Evolutionary conservation across 1,139 yeast species (phyloP), one percentile per base, ranked within the genome.

Genomic region (Scheffersomyces cryptocercus): DNA sequence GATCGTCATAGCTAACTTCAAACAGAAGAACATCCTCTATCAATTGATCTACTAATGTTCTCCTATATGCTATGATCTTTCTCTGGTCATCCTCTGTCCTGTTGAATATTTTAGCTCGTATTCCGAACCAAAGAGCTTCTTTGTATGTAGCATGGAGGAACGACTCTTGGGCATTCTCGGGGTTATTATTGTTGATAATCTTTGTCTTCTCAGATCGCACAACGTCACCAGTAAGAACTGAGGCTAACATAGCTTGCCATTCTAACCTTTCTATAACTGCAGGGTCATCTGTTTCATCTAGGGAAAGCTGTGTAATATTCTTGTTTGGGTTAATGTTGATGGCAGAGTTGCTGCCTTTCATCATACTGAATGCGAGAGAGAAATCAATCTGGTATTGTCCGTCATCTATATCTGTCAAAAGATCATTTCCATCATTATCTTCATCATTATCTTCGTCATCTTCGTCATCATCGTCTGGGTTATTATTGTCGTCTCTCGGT

Each of bases 141-240:
- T 84, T 83, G 55, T 79, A 84, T 3, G 85, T 76, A 1, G 82
- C 78, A 42, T 81, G 70, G 46, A 79, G 58, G 42, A 75, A 75
- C 16, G 75, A 71, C 46, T 78, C 83, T 46, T 75, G 79, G 37
- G 68, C 71, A 44, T 70, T 69, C 35, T 66, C 65, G 1, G 67
- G 64, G 56, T 66, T 62, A 66, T 79, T 53, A 60, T 70, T 58
- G 66, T 67, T 64, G 34, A 82, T 84, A 42, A 93, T 75, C 58
- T 91, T 85, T 3, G 95, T 85, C 67, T 91, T 93, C 61, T 93
- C 99, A 9, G 95, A 86, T 35, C 85, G 79, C 15, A 93, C 90
- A 39, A 93, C 96, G 61, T 93, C 99, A 50, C 99, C 98, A 2
- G 95, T 91, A 33, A 93, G 75, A 2, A 93, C 99, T 4, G 93